phyloP scores from a whole-genome alignment of 1,139 yeast genomes.

The Keqinozyma sinolaborantium region DNA sequence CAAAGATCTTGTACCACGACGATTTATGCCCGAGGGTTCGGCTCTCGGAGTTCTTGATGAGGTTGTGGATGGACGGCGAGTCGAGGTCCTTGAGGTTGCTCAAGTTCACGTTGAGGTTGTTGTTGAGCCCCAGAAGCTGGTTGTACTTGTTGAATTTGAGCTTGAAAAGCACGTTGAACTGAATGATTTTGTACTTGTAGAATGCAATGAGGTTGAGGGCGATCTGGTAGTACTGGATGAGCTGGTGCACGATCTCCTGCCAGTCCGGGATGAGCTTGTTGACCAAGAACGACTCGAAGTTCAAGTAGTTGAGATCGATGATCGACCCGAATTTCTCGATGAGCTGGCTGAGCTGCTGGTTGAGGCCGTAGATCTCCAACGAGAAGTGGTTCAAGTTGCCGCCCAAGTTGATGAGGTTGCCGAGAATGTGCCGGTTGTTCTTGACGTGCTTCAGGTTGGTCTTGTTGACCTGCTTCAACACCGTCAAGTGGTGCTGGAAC shows the following conservation, averaged over 20 bases:
- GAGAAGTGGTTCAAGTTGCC: constrained; percentile 48
- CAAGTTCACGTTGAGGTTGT: constrained; percentile 11
- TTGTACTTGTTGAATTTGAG: constrained; percentile 39
- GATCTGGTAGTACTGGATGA: constrained; percentile 36
- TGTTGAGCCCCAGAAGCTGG: constrained; percentile 30
- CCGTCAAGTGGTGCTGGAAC: constrained; percentile 31
- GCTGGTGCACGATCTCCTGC: constrained; percentile 45
- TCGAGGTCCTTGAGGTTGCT: constrained; percentile 31
- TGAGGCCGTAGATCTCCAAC: constrained; percentile 31
- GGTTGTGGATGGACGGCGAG: constrained; percentile 40
- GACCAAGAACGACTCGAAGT: constrained; percentile 36
- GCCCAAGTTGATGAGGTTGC: constrained; percentile 40
- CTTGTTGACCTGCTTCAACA: constrained; percentile 31
- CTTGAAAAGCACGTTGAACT: constrained; percentile 38
- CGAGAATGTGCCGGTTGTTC: constrained; percentile 28
- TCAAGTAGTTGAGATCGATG: constrained; percentile 38
- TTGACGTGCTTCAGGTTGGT: constrained; percentile 21
- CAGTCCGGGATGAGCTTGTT: constrained; percentile 38
- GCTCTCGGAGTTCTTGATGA: constrained; percentile 23
- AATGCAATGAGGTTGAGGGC: constrained; percentile 39
- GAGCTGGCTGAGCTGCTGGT: constrained; percentile 26
- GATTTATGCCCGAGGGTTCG: constrained; percentile 19
- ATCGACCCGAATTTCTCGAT: constrained; percentile 48
- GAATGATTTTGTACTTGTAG: constrained; percentile 44
- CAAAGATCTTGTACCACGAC: constrained; percentile 47